Percentiles rank a stretch among this genome's conserved stretches.
Conservation (phyloP, 2,329 filamentous ascomycete genomes). For the Waltergamsia citrina region DNA sequence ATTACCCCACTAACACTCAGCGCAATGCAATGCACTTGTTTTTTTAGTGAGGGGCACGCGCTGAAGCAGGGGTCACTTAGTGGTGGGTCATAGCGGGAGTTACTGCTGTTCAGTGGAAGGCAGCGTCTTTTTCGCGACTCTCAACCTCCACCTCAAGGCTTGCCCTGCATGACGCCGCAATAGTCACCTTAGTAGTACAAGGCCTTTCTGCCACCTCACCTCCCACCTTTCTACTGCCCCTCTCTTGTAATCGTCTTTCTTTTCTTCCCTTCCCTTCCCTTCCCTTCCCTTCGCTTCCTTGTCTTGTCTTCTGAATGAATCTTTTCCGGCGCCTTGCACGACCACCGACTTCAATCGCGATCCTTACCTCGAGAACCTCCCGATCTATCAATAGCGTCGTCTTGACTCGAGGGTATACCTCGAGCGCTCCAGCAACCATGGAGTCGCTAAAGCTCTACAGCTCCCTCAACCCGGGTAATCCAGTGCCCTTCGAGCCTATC, state of each 20-base stretch:
- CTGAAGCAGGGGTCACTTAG: slow-evolving; percentile 3
- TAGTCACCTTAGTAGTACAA: too few species aligned
- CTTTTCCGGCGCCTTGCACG: slow-evolving; percentile 4
- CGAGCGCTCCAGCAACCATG: slow-evolving; percentile 20
- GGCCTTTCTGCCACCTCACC: too few species aligned
- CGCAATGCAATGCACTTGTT: not conserved
- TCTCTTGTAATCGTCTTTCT: not conserved
- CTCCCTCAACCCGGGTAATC: slow-evolving; percentile 61
- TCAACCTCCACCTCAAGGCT: not conserved
- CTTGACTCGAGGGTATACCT: slow-evolving; percentile 3
- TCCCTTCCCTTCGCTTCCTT: slow-evolving; percentile 4
- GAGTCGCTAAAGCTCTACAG: slow-evolving; percentile 67
- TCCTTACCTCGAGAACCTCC: not conserved
- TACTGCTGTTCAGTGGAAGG: too few species aligned
- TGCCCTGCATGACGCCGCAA: not conserved
- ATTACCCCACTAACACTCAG: too few species aligned
- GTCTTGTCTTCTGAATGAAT: slow-evolving; percentile 22
- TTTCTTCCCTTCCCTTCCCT: slow-evolving; percentile 8
- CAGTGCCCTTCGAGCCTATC: slow-evolving; percentile 66
- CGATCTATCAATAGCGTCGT: not conserved
- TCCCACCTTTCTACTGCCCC: too few species aligned
- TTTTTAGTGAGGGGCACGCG: slow-evolving; percentile 3
- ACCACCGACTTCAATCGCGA: not conserved
- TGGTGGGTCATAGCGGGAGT: too few species aligned
- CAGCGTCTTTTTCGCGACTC: too few species aligned